Percentiles rank a stretch among this genome's conserved stretches.
Evolutionary conservation across 2,329 filamentous ascomycete species (phyloP).

Genomic region (Lachnellula hyalina): DNA sequence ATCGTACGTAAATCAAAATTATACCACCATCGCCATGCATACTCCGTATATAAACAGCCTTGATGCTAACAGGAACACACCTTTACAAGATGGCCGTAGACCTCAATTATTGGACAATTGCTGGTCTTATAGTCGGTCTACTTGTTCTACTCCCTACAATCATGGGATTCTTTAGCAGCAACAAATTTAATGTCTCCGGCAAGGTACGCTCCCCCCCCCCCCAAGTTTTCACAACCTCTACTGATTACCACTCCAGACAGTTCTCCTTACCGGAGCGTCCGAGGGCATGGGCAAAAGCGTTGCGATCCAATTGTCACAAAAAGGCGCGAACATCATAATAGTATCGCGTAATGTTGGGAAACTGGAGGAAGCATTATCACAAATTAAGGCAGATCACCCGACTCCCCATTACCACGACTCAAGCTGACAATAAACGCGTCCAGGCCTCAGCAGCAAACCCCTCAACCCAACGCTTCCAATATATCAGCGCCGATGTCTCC

Average conservation of each 20-base stretch:
- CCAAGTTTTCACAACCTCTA: constrained; percentile 1
- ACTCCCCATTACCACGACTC: constrained; percentile 1
- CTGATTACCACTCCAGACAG: constrained; percentile 53
- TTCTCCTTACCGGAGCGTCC: constrained; percentile 85
- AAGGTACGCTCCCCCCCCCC: constrained; percentile 51
- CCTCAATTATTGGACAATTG: constrained; percentile 15
- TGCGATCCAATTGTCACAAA: constrained; percentile 67
- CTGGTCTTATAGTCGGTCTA: constrained; percentile 10
- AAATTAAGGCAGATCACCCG: constrained; percentile 50
- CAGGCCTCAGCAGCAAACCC: constrained; percentile 62
- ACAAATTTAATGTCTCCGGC: constrained; percentile 79
- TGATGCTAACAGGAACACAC: neutral
- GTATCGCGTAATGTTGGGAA: constrained; percentile 73
- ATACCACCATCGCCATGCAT: neutral
- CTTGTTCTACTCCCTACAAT: constrained; percentile 29
- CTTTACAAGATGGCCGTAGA: constrained; percentile 9
- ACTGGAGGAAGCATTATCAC: constrained; percentile 63
- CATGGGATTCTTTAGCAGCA: constrained; percentile 69
- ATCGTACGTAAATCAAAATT: neutral
- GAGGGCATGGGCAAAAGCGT: constrained; percentile 84
- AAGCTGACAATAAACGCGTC: constrained; percentile 6
- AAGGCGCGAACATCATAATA: constrained; percentile 82
- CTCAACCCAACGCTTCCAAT: constrained; percentile 70
- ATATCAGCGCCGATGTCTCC: constrained; percentile 78
- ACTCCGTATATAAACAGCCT: neutral